These are phyloP conservation scores for Annulohypoxylon stygium DNA, from an alignment of 495 filamentous ascomycete genomes.

Conservation along the genomic window DNA sequence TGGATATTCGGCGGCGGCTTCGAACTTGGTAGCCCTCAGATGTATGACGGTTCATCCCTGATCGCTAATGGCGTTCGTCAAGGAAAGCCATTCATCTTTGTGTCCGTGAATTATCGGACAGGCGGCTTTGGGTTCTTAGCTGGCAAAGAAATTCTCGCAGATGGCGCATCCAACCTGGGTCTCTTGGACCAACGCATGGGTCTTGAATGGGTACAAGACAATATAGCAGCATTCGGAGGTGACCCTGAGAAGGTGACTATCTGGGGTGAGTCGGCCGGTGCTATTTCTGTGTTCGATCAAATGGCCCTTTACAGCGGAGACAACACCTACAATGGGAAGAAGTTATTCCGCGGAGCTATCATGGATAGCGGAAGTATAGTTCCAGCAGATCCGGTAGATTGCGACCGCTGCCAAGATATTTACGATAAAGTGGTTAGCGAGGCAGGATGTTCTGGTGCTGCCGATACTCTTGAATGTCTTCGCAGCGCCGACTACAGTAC, in stretches of 20 bases:
- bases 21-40: conserved; percentile 65
- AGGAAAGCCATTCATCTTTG: conserved; percentile 73
- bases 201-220: conserved; percentile 73
- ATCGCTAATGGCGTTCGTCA: conserved; percentile 65
- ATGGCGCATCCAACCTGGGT: conserved; percentile 72
- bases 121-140: conserved; percentile 72
- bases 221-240: conserved; percentile 77
- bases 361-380: conserved; percentile 78
- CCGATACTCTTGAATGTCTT: conserved; percentile 73
- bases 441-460: conserved; percentile 69
- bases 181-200: conserved; percentile 76
- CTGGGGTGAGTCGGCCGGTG: conserved; percentile 80
- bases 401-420: conserved; percentile 70
- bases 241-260: conserved; percentile 76
- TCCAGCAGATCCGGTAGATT: conserved; percentile 74
- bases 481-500: conserved; percentile 68
- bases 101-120: conserved; percentile 73
- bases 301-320: conserved; percentile 77
- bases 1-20: conserved; percentile 84
- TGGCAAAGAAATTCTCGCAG: conserved; percentile 72
- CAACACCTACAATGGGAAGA: conserved; percentile 75
- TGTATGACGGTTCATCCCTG: conserved; percentile 70
- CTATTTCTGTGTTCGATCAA: conserved; percentile 78
- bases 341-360: conserved; percentile 77
- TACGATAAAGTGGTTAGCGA: conserved; percentile 72